Base-by-base conservation (phyloP, 805 yeast genomes). In the Yamadazyma paraphyllophila region DNA sequence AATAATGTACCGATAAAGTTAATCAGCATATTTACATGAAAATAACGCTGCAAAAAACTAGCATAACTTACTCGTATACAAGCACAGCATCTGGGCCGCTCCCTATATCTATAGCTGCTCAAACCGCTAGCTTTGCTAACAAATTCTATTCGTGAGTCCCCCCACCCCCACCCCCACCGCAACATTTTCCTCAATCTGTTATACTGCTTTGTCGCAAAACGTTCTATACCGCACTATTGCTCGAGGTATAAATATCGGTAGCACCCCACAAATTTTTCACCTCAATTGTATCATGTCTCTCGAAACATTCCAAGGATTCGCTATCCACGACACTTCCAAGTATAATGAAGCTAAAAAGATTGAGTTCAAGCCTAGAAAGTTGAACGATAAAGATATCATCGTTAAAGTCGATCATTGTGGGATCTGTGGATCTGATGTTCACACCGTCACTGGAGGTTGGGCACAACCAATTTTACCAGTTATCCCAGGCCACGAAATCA, bases 331-430 rank as follows among this genome's bases (percentile, higher is more conserved):
- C 33, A 47, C 54, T 24, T 57, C 54, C 37, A 62, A 64, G 49
- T 69, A 68, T 65, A 57, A 57, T 49, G 56, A 63, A 45, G 67
- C 69, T 34, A 65, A 60, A 53, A 51, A 59, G 52, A 65, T 61
- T n/a, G 51, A 55, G 24, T 67, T 54, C 54, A 52, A 44, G 35
- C 61, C 56, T 43, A 66, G 66, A 52, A 49, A 51, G 26, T 44
- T 67, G 46, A 46, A 49, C 16, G 58, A 61, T 8, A 53, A 55
- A 36, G 86, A 81, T 53, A 71, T 82, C 35, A 83, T 79, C 50
- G 69, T 81, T 36, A 78, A 80, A 59, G 74, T 78, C 41, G 81
- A 77, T 52, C 75, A 78, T 51, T 81, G 86, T 64, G 87, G 87
- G 55, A 66, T 82, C 32, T 82, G 88, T 62, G 85, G 83, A 26